These are phyloP conservation scores for Aspergillus carlsbadensis DNA, from an alignment of 495 filamentous ascomycete genomes.

Conservation along the genomic window DNA sequence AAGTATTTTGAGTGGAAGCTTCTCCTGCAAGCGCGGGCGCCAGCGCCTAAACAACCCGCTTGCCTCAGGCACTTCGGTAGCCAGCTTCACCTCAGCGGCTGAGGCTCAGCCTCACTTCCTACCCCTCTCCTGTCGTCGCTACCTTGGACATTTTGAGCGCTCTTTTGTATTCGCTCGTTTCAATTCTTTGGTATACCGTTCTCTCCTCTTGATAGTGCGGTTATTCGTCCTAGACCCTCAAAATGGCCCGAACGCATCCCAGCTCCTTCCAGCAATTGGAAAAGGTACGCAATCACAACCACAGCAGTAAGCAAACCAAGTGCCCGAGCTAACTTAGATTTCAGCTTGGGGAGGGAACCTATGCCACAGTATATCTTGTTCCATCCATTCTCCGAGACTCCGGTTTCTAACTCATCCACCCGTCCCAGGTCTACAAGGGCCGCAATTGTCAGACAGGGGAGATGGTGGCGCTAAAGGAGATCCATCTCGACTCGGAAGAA, in stretches of 20 bases:
- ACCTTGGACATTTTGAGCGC: no score
- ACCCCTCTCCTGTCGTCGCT: no score
- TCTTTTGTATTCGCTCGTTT: no score
- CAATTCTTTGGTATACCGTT: no score
- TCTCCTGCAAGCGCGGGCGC: no score
- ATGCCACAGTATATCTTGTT: constrained; percentile 76
- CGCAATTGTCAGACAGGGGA: constrained; percentile 93
- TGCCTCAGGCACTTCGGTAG: no score
- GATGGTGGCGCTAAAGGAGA: constrained; percentile 95
- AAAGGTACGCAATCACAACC: constrained; percentile 50
- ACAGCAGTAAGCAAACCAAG: not conserved
- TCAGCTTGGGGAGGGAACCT: constrained; percentile 95
- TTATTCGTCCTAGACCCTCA: not conserved
- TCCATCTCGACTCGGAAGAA: constrained; percentile 97
- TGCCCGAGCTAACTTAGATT: not conserved
- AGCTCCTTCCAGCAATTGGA: constrained; percentile 98
- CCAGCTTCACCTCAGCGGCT: no score
- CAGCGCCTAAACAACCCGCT: no score
- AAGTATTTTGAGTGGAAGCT: no score
- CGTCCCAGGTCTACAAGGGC: constrained; percentile 87
- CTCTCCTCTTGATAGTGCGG: not conserved
- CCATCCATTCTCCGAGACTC: not conserved
- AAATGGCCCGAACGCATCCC: constrained; percentile 38
- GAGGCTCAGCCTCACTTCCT: no score
- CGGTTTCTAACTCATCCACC: constrained; percentile 7